Evolutionary conservation across 2,329 filamentous ascomycete species (phyloP).

Genomic region (Fusarium liriodendri): DNA sequence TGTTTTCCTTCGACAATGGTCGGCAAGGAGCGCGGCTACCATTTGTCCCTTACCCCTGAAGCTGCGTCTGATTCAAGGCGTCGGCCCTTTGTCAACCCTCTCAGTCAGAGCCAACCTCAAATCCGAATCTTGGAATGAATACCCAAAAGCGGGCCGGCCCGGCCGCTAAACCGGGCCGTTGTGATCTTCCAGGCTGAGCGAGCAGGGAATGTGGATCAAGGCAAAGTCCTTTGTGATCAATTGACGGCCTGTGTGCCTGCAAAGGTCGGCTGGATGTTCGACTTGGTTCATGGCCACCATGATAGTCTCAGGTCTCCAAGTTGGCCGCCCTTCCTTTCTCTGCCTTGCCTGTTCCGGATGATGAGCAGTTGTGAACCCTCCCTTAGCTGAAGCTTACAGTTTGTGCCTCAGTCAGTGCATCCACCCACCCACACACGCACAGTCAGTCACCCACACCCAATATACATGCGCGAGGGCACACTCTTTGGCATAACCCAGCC

Average conservation of each 20-base stretch:
- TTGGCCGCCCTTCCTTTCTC: slow-evolving; percentile 29
- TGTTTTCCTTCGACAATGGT: not conserved
- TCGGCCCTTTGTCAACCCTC: slow-evolving; percentile 3
- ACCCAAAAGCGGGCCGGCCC: slow-evolving; percentile 41
- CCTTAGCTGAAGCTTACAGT: slow-evolving; percentile 26
- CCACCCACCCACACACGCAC: slow-evolving; percentile 31
- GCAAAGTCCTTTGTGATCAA: slow-evolving; percentile 15
- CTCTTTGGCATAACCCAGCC: slow-evolving; percentile 33
- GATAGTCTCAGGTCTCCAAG: slow-evolving; percentile 27
- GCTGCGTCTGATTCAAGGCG: not conserved
- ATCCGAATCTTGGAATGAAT: slow-evolving; percentile 23
- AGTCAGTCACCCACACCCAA: slow-evolving; percentile 27
- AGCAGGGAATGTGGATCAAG: slow-evolving; percentile 18
- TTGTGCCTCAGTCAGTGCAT: slow-evolving; percentile 31
- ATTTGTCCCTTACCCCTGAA: not conserved
- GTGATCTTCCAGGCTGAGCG: slow-evolving; percentile 31
- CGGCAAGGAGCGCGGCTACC: not conserved
- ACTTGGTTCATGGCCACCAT: slow-evolving; percentile 21
- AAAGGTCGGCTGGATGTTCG: slow-evolving; percentile 6
- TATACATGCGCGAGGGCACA: slow-evolving; percentile 33
- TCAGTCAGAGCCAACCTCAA: slow-evolving; percentile 4
- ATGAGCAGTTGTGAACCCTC: slow-evolving; percentile 29
- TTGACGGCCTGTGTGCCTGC: slow-evolving; percentile 25
- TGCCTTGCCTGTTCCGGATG: slow-evolving; percentile 25
- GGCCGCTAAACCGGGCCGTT: slow-evolving; percentile 41